Evolutionary conservation across 371 early-diverging fungal species (phyloP).

Genomic region (Syncephalis fuscata): DNA sequence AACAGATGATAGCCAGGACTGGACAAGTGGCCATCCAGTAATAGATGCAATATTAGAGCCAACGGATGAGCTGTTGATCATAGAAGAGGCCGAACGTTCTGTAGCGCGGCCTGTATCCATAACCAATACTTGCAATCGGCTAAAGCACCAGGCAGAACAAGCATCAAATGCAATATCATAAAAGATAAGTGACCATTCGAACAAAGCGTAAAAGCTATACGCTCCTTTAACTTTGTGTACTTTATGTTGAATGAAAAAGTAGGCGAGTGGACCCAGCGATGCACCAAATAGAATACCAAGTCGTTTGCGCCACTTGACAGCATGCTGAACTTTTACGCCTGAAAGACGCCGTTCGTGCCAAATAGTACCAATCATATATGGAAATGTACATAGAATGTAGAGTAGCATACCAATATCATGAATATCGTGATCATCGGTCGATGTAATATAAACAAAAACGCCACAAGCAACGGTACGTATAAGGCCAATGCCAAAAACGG

Average conservation of each 20-base stretch:
- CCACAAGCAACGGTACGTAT: conserved; percentile 56
- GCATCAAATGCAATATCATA: conserved; percentile 69
- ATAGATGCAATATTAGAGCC: background rate
- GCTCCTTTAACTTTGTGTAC: conserved; percentile 54
- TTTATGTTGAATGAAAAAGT: conserved; percentile 64
- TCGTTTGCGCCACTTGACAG: conserved; percentile 11
- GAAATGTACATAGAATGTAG: conserved; percentile 54
- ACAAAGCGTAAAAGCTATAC: conserved; percentile 64
- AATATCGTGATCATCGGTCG: conserved; percentile 58
- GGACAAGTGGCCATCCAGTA: conserved; percentile 1
- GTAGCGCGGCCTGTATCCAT: conserved; percentile 17
- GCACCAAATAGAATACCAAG: conserved; percentile 39
- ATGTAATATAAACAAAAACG: conserved; percentile 70
- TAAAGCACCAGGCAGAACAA: conserved; percentile 48
- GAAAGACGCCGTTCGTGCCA: conserved; percentile 4
- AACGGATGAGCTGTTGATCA: background rate
- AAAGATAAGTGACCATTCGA: conserved; percentile 65
- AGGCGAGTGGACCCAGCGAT: conserved; percentile 51
- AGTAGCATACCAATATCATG: conserved; percentile 67
- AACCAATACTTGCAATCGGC: conserved; percentile 28
- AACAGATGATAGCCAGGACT: conserved; percentile 1
- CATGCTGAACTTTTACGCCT: background rate
- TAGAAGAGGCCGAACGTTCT: background rate
- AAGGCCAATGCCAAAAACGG: conserved; percentile 39
- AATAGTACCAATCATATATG: conserved; percentile 50